phyloP scores from a whole-genome alignment of 2,329 filamentous ascomycete species.

The Nemania sp. region DNA sequence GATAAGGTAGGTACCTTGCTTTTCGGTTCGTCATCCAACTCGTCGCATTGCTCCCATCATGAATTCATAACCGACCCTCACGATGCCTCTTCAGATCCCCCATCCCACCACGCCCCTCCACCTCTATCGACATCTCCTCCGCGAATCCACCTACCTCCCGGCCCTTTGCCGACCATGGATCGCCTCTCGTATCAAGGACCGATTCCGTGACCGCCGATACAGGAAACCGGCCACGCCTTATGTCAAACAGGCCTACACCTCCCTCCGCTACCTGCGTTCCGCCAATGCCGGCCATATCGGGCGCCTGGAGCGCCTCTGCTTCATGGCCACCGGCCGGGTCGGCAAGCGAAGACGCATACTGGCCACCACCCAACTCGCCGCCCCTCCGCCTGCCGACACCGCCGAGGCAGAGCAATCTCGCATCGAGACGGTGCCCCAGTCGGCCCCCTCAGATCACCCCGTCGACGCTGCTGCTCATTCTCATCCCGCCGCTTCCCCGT shows the following conservation, averaged over 20 bases:
- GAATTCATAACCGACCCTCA: not conserved
- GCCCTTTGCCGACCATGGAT: constrained; percentile 53
- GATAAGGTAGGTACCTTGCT: too few species aligned
- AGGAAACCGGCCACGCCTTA: constrained; percentile 35
- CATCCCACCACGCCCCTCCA: constrained; percentile 45
- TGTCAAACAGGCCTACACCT: constrained; percentile 47
- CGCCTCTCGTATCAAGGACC: constrained; percentile 47
- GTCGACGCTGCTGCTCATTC: not conserved
- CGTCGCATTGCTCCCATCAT: too few species aligned
- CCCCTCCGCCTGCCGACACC: constrained; percentile 46
- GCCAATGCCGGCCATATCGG: constrained; percentile 56
- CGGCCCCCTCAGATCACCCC: not conserved
- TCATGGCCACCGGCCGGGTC: constrained; percentile 56
- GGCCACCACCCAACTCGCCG: constrained; percentile 45
- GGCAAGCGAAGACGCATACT: constrained; percentile 58
- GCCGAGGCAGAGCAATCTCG: constrained; percentile 44
- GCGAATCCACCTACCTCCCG: constrained; percentile 65
- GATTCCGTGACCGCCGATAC: constrained; percentile 50
- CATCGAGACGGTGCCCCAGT: not conserved
- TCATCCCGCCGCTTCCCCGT: not conserved
- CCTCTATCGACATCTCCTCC: constrained; percentile 63
- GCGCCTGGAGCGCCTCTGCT: constrained; percentile 54
- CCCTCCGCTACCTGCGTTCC: constrained; percentile 55
- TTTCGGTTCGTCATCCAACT: too few species aligned
- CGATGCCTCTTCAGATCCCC: constrained; percentile 44